phyloP scores from a whole-genome alignment of 352 stramenopile species.

The Pythium folliculosum region DNA sequence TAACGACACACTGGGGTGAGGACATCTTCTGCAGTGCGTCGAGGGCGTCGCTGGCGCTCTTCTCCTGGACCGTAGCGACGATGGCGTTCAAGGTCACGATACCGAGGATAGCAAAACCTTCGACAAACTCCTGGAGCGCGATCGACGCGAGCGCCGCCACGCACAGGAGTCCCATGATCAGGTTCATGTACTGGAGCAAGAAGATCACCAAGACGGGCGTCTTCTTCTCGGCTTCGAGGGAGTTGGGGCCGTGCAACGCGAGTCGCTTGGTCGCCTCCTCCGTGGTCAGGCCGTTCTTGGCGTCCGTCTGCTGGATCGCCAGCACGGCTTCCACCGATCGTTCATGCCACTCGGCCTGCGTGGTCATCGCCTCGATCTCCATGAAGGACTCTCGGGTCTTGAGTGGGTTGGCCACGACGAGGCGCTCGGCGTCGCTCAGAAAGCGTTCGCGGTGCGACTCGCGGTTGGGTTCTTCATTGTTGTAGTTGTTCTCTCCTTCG shows the following conservation, averaged over 20 bases:
- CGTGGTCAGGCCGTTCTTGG: slow-evolving; percentile 37
- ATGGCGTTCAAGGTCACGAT: slow-evolving; percentile 76
- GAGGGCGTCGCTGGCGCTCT: slow-evolving; percentile 67
- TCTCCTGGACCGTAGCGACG: slow-evolving; percentile 70
- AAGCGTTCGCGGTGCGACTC: slow-evolving; percentile 52
- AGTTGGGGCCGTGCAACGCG: slow-evolving; percentile 44
- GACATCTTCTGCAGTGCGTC: slow-evolving; percentile 76
- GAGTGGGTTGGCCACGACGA: slow-evolving; percentile 44
- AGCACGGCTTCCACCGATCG: slow-evolving; percentile 45
- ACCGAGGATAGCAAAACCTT: slow-evolving; percentile 67
- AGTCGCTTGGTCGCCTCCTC: slow-evolving; percentile 41
- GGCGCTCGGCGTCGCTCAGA: slow-evolving; percentile 57
- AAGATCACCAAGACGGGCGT: slow-evolving; percentile 61
- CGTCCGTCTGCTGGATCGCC: slow-evolving; percentile 41
- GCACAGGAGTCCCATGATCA: slow-evolving; percentile 75
- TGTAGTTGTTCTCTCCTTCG: slow-evolving; percentile 18
- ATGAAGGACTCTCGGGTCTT: slow-evolving; percentile 66
- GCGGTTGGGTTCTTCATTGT: slow-evolving; percentile 23
- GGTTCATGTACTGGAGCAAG: slow-evolving; percentile 73
- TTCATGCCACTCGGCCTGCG: slow-evolving; percentile 63
- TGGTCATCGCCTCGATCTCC: slow-evolving; percentile 40
- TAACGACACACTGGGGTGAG: slow-evolving; percentile 42
- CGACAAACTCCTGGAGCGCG: slow-evolving; percentile 65
- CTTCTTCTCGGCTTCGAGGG: slow-evolving; percentile 58
- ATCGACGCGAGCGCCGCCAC: slow-evolving; percentile 64